Conservation (phyloP, 352 stramenopile species). For the Aphanomyces euteiches region DNA sequence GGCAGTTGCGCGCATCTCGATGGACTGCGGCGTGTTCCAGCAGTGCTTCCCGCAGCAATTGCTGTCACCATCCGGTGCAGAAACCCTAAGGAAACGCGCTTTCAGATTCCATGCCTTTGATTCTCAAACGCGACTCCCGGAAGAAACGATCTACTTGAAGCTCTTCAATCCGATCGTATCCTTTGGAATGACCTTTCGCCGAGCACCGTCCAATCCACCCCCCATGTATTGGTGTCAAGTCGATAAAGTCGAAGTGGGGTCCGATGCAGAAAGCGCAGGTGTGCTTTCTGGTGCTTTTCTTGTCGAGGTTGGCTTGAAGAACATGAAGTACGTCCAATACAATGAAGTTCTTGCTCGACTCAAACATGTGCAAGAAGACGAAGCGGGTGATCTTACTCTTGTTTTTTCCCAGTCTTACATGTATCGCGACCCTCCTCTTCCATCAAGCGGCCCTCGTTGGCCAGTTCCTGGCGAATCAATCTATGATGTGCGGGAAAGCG, state of each 20-base stretch:
- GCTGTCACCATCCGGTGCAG: conserved; percentile 1
- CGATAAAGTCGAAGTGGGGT: conserved; percentile 58
- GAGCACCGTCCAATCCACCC: neutral
- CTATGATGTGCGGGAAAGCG: neutral
- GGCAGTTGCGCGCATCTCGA: neutral
- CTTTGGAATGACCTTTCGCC: conserved; percentile 20
- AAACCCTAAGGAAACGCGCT: neutral
- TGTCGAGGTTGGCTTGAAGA: conserved; percentile 52
- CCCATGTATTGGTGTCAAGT: conserved; percentile 33
- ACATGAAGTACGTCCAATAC: conserved; percentile 47
- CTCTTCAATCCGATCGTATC: neutral
- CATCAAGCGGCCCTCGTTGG: conserved; percentile 30
- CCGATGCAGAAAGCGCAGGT: conserved; percentile 44
- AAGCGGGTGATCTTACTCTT: conserved; percentile 35
- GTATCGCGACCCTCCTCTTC: conserved; percentile 30
- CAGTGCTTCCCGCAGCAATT: conserved; percentile 19
- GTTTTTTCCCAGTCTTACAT: conserved; percentile 53
- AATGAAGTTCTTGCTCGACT: conserved; percentile 52
- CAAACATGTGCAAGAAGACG: conserved; percentile 21
- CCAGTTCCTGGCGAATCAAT: neutral
- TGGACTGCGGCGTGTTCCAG: conserved; percentile 21
- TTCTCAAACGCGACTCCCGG: neutral
- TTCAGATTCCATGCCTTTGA: conserved; percentile 16
- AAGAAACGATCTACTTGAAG: conserved; percentile 12
- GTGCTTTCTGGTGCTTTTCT: conserved; percentile 56